Base-by-base conservation (phyloP, 176 grass and related monocot species). In the Elaeis guineensis region DNA sequence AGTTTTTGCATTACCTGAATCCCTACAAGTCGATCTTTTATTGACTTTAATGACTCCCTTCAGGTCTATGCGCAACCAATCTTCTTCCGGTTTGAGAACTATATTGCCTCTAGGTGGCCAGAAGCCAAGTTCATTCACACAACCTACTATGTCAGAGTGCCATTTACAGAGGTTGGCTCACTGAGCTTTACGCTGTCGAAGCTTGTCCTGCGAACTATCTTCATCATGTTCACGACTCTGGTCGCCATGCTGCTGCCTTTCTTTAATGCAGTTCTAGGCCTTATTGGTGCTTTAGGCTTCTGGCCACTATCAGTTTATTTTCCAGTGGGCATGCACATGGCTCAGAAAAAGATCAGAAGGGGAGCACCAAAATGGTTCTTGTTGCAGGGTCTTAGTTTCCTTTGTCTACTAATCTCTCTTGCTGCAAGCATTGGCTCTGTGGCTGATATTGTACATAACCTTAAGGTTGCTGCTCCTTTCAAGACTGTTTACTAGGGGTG, bases 241-340 rank as follows among this genome's bases (percentile, higher is more conserved):
- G 88, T 98, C 0, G 79, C 94, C 4, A 93, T 89, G 88, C 56
- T 89, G 59, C 70, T 93, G 23, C 94, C 93, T 0, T 98, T 93
- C 74, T 98, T 98, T 82, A 93, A 93, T 70, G 88, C 84, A 17
- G 84, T 98, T 32, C 79, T 98, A 4, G 94, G 94, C 0, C 80
- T 98, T 48, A 98, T 98, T 49, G 94, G 94, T 11, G 94, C 88
- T 4, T 59, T 98, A 0, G 94, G 94, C 0, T 98, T 98, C 82
- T 98, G 94, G 94, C 88, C 94, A 51, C 71, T 98, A 51, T 88
- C 94, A n/a, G 94, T 98, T 51, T 93, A 98, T 72, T 98, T 93
- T 67, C 93, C 94, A 7, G 81, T 98, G 20, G 67, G 68, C 66
- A 98, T 98, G 94, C 94, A 98, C 61, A 54, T 93, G 4, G 57